Evolutionary conservation across 176 grass and related monocot species (phyloP), one percentile per base, ranked within the genome.

Genomic region (Triticum dicoccoides): DNA sequence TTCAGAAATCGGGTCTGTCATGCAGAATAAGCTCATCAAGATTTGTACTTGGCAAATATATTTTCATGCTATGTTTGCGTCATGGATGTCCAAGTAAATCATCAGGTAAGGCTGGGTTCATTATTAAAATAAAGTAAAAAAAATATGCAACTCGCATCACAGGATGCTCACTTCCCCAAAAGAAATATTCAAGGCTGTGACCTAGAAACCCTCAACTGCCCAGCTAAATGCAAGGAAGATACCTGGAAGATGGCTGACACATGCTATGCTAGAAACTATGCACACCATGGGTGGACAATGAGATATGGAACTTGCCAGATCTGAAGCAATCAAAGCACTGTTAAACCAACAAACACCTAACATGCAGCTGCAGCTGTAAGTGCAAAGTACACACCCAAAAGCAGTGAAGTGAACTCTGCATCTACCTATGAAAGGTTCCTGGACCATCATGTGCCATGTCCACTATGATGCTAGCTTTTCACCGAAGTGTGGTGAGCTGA

Each of bases 271-370:
- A 52, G 10, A 78, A 78, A 84, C 70, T 75, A 84, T 30, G 44
- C n/a, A 84, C 32, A 33, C 39, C 39, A 71, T 45, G 8, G 2
- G 27, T 49, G 20, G 38, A 30, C 73, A 52, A 33, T 76, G 63
- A 82, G 62, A 9, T 77, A 69, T 77, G 49, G 61, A 75, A 70
- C 49, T 70, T 45, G 5, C 39, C 38, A 39, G 33, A 65, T 56
- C 61, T 65, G 21, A 21, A 74, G 27, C 52, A 84, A 83, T 90
- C 6, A 86, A 86, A 25, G 25, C 74, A 69, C 56, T 66, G 59
- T 39, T 82, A 20, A 82, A 47, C 49, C 77, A 68, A 39, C 9
- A 73, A 73, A 58, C 61, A 29, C 68, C 82, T 33, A 68, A 30
- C 45, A 67, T 82, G 71, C 80, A 68, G 74, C 37, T 71, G 34